Base-by-base conservation (phyloP, 179 eudicot species). In the Beta corolliflora region DNA sequence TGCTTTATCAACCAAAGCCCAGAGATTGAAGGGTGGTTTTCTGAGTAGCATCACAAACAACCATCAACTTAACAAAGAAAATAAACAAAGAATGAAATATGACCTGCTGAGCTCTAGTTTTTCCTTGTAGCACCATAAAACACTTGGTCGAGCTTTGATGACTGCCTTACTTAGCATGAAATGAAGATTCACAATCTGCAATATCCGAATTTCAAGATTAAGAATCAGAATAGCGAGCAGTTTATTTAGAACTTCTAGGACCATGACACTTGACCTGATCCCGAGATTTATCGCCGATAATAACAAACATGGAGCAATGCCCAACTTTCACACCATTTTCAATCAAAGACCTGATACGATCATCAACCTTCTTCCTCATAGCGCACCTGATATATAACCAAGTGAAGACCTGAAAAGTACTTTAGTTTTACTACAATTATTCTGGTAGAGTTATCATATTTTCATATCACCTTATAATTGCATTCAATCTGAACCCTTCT, bases 331-430 rank as follows among this genome's bases (percentile, higher is more conserved):
- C 97, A 25, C 98, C 97, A 72, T 95, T 95, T 54, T 95, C 93
- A 16, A 95, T 95, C 69, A 95, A 88, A 52, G 92, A 89, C 77
- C 91, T 78, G 46, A 93, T 89, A 14, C 97, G 87, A 59, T 95
- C 93, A 81, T 95, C 98, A 11, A 95, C 97, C 82, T 92, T 91
- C 86, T 89, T 93, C 90, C 91, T 89, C 98, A 90, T 93, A 36
- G 3, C 16, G 65, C 65, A 60, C 65, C 65, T 60, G 29, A 60
- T 36, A 36, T 36, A 36, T 36, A 36, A 25, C 29, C 29, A 25
- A 25, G 29, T 25, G 29, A 25, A 25, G 41, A 36, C 41, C 41
- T 36, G 41, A 36, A 36, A 36, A 36, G 41, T 36, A 36, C 41
- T 36, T 36, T 36, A 36, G 41, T 36, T 36, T 36, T 36, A 36